Base-by-base conservation (phyloP, 228 moss, liverwort and hornwort species). In the Sphagnum fallax region DNA sequence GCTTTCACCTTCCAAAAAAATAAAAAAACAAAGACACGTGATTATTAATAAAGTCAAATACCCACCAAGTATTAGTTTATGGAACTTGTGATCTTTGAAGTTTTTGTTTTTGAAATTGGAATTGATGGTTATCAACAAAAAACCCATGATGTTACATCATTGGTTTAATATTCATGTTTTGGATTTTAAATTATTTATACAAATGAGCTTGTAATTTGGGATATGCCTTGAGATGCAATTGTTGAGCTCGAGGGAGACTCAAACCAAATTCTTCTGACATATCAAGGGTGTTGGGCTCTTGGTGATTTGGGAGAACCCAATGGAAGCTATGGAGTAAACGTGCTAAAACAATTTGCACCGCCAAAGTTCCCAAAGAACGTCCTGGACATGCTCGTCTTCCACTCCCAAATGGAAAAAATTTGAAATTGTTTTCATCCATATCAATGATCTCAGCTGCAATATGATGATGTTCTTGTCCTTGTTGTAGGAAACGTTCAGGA, bases 211-310 rank as follows among this genome's bases (percentile, higher is more conserved):
- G 68, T 49, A 78, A 64, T 8, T 70, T 69, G 50, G 78, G 74
- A 12, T 48, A 60, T 8, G 71, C 67, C 4, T 32, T 53, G n/a
- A 71, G 59, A 8, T 11, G 1, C 6, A 70, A 63, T 1, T 70
- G 70, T 32, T 6, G 5, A 14, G 74, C 78, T 52, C 67, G 51
- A 0, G 64, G 67, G 9, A 66, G 9, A 1, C 55, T 81, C 4
- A 81, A 11, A 14, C 75, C 75, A 49, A 61, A 68, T 1, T 14
- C 48, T 4, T 75, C 73, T 0, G 67, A 62, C 61, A 80, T 78
- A 65, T 84, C 81, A 52, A 84, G 6, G 0, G 77, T 74, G 49
- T 78, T 72, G 9, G 72, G 74, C 14, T 13, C 72, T 18, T 52
- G 6, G 13, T 75, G 72, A 2, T 72, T 63, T 5, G 77, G 80